These are phyloP conservation scores for Camelina laxa DNA, from an alignment of 345 rosid genomes.

Conservation along the genomic window DNA sequence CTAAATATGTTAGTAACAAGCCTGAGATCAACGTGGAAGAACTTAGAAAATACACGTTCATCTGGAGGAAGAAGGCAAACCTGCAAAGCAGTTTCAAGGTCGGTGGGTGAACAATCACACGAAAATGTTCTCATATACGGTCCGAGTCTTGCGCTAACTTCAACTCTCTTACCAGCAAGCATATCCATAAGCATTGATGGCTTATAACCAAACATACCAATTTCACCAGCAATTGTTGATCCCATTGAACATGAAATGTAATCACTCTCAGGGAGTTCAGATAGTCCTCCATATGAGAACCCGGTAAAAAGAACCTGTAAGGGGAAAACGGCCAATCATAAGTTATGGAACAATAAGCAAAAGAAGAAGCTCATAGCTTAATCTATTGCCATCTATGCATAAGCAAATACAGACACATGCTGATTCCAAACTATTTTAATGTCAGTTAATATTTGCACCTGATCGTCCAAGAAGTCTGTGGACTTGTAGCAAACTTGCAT, in stretches of 20 bases:
- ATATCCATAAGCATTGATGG: constrained; percentile 86
- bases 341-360: constrained; percentile 18
- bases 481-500: constrained; percentile 82
- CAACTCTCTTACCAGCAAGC: constrained; percentile 98
- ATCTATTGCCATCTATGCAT: constrained; percentile 9
- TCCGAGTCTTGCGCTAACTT: constrained; percentile 74
- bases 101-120: constrained; percentile 88
- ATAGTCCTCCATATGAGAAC: constrained; percentile 92
- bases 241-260: constrained; percentile 88
- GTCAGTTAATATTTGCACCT: constrained; percentile 55
- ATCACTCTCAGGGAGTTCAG: constrained; percentile 82
- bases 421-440: neutral
- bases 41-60: constrained; percentile 11
- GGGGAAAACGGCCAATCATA: constrained; percentile 31
- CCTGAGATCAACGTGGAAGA: constrained; percentile 2
- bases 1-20: neutral
- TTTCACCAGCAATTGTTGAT: constrained; percentile 87
- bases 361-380: constrained; percentile 17
- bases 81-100: constrained; percentile 95
- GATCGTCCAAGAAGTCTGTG: constrained; percentile 87
- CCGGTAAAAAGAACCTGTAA: constrained; percentile 86
- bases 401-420: constrained; percentile 21
- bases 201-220: constrained; percentile 87
- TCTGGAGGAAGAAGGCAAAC: constrained; percentile 50
- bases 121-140: constrained; percentile 84